Base-by-base conservation (phyloP, 2,329 filamentous ascomycete genomes). In the Aspergillus sp. region DNA sequence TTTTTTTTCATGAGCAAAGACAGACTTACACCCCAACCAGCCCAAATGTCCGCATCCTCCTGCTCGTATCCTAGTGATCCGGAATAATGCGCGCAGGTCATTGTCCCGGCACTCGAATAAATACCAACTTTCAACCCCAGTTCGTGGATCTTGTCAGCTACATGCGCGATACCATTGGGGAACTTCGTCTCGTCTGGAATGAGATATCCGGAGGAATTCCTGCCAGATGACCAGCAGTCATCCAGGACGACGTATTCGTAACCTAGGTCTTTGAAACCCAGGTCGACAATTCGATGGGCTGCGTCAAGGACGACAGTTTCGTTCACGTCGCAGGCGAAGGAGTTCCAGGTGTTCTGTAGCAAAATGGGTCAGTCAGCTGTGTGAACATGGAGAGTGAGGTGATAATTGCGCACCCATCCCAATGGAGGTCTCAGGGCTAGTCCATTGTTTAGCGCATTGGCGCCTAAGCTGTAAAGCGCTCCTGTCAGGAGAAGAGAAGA, bases 91-190 rank as follows among this genome's bases (percentile, higher is more conserved):
- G 55, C 59, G 42, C 60, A 63, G 10, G 60, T 64, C 48, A 57
- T 53, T 4, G 42, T 61, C 41, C 40, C 64, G 55, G 55, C 71
- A 65, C 43, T 71, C 63, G 51, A 67, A 56, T 79, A 79, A 60
- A 79, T 77, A 30, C 77, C 77, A 48, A 78, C 75, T 10, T 71
- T 68, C 39, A 80, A 57, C 1, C 71, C 73, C 29, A 76, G 54
- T 0, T 50, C 58, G 53, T 80, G 77, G 5, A 79, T 57, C 28
- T 66, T 54, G 47, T 76, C 67, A 1, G 73, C 72, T 2, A 79
- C 60, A 12, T 66, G 57, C 8, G 64, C 63, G 54, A 79, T 76
- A 12, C 76, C 72, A 27, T 64, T 68, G 2, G 76, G 75, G 46
- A 75, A 75, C 48, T 67, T 75, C 49, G 54, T 58, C 32, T 58